Evolutionary conservation across 441 rosid species (phyloP).

Genomic region (Eutrema salsugineum): DNA sequence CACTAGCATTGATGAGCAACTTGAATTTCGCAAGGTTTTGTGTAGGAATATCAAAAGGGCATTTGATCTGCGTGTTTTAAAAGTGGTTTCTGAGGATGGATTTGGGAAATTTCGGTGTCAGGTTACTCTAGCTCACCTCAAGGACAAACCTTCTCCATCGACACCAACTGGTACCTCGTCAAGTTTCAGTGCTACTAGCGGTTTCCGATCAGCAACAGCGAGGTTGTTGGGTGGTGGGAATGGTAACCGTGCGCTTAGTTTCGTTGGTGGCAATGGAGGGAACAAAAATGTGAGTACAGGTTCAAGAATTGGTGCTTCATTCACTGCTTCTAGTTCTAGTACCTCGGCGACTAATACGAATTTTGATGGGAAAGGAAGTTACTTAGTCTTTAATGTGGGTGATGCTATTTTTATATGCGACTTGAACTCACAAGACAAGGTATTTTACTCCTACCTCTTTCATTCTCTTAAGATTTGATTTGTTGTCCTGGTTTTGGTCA

Average conservation of each 20-base stretch:
- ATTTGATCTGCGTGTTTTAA: not conserved
- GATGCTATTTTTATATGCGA: slow-evolving; percentile 92
- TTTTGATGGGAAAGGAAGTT: slow-evolving; percentile 97
- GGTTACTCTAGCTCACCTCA: slow-evolving; percentile 93
- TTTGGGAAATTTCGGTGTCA: slow-evolving; percentile 31
- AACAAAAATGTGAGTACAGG: slow-evolving; percentile 57
- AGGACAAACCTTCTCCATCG: slow-evolving; percentile 82
- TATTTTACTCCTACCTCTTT: slow-evolving; percentile 29
- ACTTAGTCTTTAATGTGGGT: slow-evolving; percentile 90
- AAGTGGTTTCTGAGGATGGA: not conserved
- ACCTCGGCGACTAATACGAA: slow-evolving; percentile 59
- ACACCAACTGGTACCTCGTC: slow-evolving; percentile 77
- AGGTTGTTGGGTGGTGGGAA: slow-evolving; percentile 81
- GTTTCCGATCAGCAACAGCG: slow-evolving; percentile 90
- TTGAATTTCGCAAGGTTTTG: not conserved
- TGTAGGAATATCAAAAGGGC: not conserved
- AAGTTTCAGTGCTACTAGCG: slow-evolving; percentile 64
- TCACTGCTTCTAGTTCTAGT: slow-evolving; percentile 63
- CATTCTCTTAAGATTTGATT: not conserved
- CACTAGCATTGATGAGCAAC: slow-evolving; percentile 5
- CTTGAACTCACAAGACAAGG: slow-evolving; percentile 98
- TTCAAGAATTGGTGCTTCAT: slow-evolving; percentile 76
- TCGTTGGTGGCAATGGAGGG: slow-evolving; percentile 96
- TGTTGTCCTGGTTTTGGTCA: not conserved
- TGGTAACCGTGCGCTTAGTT: slow-evolving; percentile 85